phyloP scores from a whole-genome alignment of 352 stramenopile species.

The Phytopythium helicoides region DNA sequence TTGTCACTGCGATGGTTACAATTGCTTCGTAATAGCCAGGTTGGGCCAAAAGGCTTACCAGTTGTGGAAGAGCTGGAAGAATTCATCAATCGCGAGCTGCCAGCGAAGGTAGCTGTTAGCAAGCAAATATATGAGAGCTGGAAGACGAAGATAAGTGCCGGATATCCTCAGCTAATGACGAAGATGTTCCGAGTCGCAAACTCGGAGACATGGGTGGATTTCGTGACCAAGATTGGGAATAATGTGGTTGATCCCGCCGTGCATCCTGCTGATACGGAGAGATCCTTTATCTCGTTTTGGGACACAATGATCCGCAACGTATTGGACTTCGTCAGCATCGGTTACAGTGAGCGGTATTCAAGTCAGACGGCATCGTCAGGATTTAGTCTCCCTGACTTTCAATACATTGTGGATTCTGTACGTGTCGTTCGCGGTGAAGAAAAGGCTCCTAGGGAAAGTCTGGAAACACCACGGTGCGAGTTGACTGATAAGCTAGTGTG shows the following conservation, averaged over 20 bases:
- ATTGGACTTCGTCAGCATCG: conserved; percentile 18
- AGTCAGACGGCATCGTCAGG: conserved; percentile 11
- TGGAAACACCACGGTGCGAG: conserved; percentile 14
- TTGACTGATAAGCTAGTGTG: conserved; percentile 24
- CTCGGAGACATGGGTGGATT: conserved; percentile 15
- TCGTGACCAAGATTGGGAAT: conserved; percentile 12
- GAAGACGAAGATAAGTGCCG: conserved; percentile 5
- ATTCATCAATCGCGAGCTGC: conserved; percentile 8
- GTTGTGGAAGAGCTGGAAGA: conserved; percentile 8
- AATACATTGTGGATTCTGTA: conserved; percentile 22
- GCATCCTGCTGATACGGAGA: conserved; percentile 13
- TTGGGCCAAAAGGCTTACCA: conserved; percentile 10
- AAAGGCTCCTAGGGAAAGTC: conserved; percentile 13
- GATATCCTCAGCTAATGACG: conserved; percentile 14
- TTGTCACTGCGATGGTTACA: too few relatives aligned
- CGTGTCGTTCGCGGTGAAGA: conserved; percentile 18
- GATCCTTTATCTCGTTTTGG: conserved; percentile 32
- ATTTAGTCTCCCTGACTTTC: conserved; percentile 11
- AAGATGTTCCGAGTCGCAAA: conserved; percentile 23
- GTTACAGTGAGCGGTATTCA: conserved; percentile 21
- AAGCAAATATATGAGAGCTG: conserved; percentile 1
- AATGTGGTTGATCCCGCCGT: conserved; percentile 10
- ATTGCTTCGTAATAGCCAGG: conserved; percentile 11
- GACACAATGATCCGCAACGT: conserved; percentile 20
- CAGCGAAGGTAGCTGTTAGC: too few relatives aligned